Conservation (phyloP, 768 basidiomycete genomes). For the Floccularia luteovirens region DNA sequence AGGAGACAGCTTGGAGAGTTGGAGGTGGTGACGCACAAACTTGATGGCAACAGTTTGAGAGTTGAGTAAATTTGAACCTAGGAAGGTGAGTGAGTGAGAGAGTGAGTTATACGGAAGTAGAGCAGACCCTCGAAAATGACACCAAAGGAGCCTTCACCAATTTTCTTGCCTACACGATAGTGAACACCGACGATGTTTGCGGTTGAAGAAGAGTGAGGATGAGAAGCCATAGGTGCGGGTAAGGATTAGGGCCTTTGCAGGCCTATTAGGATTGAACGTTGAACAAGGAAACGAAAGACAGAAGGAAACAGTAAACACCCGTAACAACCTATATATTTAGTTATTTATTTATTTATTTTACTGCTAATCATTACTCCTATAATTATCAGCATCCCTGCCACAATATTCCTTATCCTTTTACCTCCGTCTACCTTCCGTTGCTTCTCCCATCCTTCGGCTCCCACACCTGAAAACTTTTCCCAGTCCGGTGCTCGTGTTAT, state of each 20-base stretch:
- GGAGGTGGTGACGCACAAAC: conserved; percentile 66
- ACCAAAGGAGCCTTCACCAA: conserved; percentile 97
- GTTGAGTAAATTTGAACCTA: conserved; percentile 97
- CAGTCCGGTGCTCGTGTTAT: conserved; percentile 31
- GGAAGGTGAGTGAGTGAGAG: conserved; percentile 2
- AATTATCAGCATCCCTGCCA: conserved; percentile 11
- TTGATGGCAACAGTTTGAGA: conserved; percentile 99
- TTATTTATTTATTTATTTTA: too few relatives aligned
- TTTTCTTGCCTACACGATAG: conserved; percentile 97
- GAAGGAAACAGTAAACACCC: too few relatives aligned
- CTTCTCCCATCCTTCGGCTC: conserved; percentile 28
- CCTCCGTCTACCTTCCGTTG: conserved; percentile 15
- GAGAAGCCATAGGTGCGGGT: conserved; percentile 12
- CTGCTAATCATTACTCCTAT: neutral
- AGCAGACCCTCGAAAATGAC: conserved; percentile 84
- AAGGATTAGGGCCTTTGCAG: conserved; percentile 20
- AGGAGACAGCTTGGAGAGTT: conserved; percentile 4
- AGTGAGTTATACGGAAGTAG: conserved; percentile 4
- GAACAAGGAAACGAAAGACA: conserved; percentile 4
- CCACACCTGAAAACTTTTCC: conserved; percentile 33
- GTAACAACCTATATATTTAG: too few relatives aligned
- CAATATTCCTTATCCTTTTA: conserved; percentile 15
- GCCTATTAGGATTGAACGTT: conserved; percentile 20
- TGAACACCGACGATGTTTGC: conserved; percentile 90
- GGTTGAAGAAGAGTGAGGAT: conserved; percentile 40